Base-by-base conservation (phyloP, 495 filamentous ascomycete genomes). In the Tuber microsphaerosporum region DNA sequence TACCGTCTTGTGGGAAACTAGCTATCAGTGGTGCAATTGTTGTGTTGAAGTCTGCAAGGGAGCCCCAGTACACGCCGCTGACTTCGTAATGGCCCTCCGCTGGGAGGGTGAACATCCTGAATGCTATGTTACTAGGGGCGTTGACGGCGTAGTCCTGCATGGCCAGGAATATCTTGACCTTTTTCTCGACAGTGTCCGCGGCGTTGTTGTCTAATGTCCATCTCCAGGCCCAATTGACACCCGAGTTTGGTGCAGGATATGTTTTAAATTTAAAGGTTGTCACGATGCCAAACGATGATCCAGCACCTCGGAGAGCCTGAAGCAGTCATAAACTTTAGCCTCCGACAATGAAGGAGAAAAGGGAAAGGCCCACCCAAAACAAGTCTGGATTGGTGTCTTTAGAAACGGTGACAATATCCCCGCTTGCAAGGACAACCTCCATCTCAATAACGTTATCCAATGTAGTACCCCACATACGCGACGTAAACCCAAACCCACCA, bases 341-440 rank as follows among this genome's bases (percentile, higher is more conserved):
- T 2, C 31, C n/a, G 1, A 19, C 42, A 20, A 31, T 7, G 4
- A 43, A 42, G 39, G 39, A 41, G 39, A 41, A 41, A 43, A 31
- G 9, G 16, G 19, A 31, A 20, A 37, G 26, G 26, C 88, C 31
- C 71, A 79, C 77, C 77, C 86, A 91, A 79, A 87, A 89, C 0
- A 90, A 70, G 44, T 89, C 87, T 0, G 79, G 68, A 56, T 90
- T 83, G 5, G 84, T 12, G 1, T 78, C 80, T 2, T 83, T 75
- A 7, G 86, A 84, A 9, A 84, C 84, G 1, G 78, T 77, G n/a
- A 88, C 84, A 41, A 87, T 79, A 31, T 76, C 84, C 19, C 88
- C 88, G 76, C 90, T 86, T 1, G 90, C 89, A 12, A 90, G 86
- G n/a, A 93, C 90, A 2, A 92, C 89, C 46, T 90, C 86, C 26